phyloP scores from a whole-genome alignment of 2,329 filamentous ascomycete species.

The Nothopassalora personata region DNA sequence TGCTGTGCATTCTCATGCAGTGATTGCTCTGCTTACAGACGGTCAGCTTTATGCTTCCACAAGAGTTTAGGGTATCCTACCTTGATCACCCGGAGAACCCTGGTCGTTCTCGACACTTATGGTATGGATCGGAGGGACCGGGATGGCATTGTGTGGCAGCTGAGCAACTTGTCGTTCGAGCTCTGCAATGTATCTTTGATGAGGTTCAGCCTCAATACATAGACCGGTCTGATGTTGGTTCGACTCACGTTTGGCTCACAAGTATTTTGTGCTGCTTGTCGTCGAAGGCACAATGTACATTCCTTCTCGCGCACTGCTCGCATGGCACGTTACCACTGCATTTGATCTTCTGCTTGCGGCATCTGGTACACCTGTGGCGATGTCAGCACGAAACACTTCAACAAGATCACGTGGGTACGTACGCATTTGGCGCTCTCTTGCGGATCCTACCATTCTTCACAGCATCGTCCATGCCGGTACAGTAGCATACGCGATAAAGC shows the following conservation, averaged over 20 bases:
- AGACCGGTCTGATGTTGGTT: neutral
- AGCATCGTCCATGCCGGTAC: neutral
- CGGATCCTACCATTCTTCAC: slow-evolving; percentile 5
- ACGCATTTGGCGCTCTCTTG: slow-evolving; percentile 12
- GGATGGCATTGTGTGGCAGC: neutral
- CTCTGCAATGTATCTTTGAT: slow-evolving; percentile 16
- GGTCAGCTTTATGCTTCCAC: neutral
- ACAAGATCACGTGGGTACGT: neutral
- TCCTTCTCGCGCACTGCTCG: slow-evolving; percentile 41
- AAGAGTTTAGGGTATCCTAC: neutral
- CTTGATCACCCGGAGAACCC: neutral
- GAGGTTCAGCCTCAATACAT: slow-evolving; percentile 6
- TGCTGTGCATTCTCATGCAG: slow-evolving; percentile 3
- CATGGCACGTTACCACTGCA: slow-evolving; percentile 42
- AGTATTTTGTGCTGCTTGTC: slow-evolving; percentile 47
- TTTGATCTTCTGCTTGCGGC: slow-evolving; percentile 44
- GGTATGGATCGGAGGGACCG: neutral
- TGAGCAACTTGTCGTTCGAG: slow-evolving; percentile 14
- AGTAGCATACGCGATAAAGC: neutral
- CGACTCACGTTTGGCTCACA: slow-evolving; percentile 36
- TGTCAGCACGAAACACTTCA: neutral
- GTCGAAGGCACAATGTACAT: slow-evolving; percentile 41
- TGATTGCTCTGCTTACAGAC: slow-evolving; percentile 9
- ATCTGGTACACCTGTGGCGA: slow-evolving; percentile 38
- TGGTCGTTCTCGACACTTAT: neutral